Conservation (phyloP, 129 eudicot species). For the Kitagawia praeruptora region DNA sequence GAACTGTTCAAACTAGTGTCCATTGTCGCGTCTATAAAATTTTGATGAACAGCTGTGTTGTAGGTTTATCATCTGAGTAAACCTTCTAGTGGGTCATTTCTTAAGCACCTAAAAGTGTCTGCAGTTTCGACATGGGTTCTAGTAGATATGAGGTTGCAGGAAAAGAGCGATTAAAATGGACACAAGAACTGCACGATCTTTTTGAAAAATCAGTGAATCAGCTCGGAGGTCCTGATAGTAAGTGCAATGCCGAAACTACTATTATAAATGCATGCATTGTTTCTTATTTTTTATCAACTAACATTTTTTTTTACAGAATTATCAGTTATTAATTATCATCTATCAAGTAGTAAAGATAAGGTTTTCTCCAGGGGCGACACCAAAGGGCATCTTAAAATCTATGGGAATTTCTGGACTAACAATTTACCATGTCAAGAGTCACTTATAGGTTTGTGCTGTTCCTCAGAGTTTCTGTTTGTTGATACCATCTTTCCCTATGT, state of each 20-base stretch:
- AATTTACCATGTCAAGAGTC: conserved; percentile 84
- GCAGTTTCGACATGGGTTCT: conserved; percentile 43
- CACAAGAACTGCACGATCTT: conserved; percentile 69
- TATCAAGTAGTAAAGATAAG: conserved; percentile 10
- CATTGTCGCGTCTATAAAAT: conserved; percentile 22
- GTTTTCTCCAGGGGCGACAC: conserved; percentile 63
- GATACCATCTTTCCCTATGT: not conserved
- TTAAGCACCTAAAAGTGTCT: conserved; percentile 19
- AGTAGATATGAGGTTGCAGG: conserved; percentile 46
- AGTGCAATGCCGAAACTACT: conserved; percentile 15
- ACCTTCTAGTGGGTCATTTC: conserved; percentile 10
- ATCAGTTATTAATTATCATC: not conserved
- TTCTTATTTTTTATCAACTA: not conserved
- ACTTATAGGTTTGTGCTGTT: conserved; percentile 45
- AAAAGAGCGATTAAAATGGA: conserved; percentile 78
- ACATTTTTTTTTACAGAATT: not conserved
- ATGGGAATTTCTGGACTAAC: conserved; percentile 68
- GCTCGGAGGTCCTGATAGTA: conserved; percentile 86
- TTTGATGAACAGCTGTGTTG: conserved; percentile 20
- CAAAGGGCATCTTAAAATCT: conserved; percentile 72
- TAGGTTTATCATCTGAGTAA: conserved; percentile 14
- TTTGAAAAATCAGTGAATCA: conserved; percentile 74
- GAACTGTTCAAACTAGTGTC: conserved; percentile 14
- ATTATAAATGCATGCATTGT: not conserved
- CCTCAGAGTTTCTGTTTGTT: not conserved